A percentile compares a stretch with the other conserved stretches of the same genome.
Conservation (phyloP, 2,329 filamentous ascomycete species). For the Dichotomopilus funicola region DNA sequence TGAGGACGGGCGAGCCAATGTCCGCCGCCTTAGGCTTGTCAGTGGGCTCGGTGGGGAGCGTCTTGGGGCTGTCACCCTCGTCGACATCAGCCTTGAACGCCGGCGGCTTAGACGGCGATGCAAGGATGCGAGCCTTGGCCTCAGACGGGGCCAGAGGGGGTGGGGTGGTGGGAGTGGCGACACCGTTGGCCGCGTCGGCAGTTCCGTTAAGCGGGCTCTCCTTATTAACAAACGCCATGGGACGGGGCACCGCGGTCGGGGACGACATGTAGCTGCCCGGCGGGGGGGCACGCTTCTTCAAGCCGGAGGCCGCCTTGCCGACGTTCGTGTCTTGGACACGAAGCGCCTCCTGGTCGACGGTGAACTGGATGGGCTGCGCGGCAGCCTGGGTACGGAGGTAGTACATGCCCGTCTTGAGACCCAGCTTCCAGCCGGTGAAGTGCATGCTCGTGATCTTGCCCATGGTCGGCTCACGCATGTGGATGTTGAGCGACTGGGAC, state of each 20-base stretch:
- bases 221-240: slow-evolving; percentile 55
- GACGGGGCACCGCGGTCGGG: slow-evolving; percentile 57
- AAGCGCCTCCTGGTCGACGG: slow-evolving; percentile 92
- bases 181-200: slow-evolving; percentile 41
- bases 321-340: slow-evolving; percentile 78
- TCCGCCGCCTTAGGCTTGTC: slow-evolving; percentile 59
- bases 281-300: slow-evolving; percentile 64
- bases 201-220: slow-evolving; percentile 32
- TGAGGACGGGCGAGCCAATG: slow-evolving; percentile 50
- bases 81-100: slow-evolving; percentile 70
- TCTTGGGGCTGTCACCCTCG: slow-evolving; percentile 73
- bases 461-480: slow-evolving; percentile 99
- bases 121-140: slow-evolving; percentile 38
- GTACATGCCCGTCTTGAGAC: slow-evolving; percentile 99
- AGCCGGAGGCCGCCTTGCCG: slow-evolving; percentile 51
- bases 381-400: slow-evolving; percentile 97
- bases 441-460: slow-evolving; percentile 99
- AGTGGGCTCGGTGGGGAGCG: slow-evolving; percentile 65
- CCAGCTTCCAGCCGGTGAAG: slow-evolving; percentile 98
- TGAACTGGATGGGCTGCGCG: slow-evolving; percentile 96
- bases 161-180: slow-evolving; percentile 64
- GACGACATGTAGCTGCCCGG: slow-evolving; percentile 52
- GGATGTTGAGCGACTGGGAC: slow-evolving; percentile 98
- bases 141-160: slow-evolving; percentile 43
- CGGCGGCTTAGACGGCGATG: slow-evolving; percentile 55